phyloP scores from a whole-genome alignment of 75 land plant genomes.

The Sequoiadendron giganteum region DNA sequence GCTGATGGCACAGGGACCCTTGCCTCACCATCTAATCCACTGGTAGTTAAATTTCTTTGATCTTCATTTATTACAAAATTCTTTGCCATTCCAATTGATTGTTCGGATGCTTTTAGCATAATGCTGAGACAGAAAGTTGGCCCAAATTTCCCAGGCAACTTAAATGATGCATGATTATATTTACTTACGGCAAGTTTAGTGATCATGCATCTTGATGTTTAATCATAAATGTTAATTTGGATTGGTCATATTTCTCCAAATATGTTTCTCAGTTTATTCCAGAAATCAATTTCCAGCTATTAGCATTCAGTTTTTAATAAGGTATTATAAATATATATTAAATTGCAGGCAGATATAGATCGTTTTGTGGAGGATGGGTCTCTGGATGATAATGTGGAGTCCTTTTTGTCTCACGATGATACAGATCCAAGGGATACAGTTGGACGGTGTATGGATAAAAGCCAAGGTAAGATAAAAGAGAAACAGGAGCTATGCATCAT shows the following conservation, averaged over 20 bases:
- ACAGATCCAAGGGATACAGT: conserved; percentile 81
- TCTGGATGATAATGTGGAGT: conserved; percentile 92
- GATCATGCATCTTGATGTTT: background rate
- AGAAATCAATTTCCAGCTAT: conserved; percentile 11
- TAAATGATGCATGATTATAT: background rate
- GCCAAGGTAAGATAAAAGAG: conserved; percentile 62
- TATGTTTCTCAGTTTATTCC: background rate
- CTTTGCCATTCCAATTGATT: conserved; percentile 1
- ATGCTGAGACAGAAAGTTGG: background rate
- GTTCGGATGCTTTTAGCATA: background rate
- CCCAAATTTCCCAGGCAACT: background rate
- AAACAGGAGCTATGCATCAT: background rate
- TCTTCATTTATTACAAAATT: background rate
- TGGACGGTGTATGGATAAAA: conserved; percentile 85
- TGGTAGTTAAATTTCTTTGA: conserved; percentile 47
- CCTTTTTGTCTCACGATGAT: conserved; percentile 92
- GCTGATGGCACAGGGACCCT: conserved; percentile 82
- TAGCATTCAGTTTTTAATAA: conserved; percentile 29
- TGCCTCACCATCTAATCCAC: conserved; percentile 87
- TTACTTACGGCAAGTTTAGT: background rate
- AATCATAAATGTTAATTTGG: background rate
- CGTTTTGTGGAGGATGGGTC: conserved; percentile 83
- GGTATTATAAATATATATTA: conserved; percentile 47
- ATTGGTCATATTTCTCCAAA: background rate
- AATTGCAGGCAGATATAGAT: conserved; percentile 79